A percentile compares a stretch with the other conserved stretches of the same genome.
These are phyloP conservation scores for Delonix regia DNA, from an alignment of 306 rosid species.

Conservation along the genomic window DNA sequence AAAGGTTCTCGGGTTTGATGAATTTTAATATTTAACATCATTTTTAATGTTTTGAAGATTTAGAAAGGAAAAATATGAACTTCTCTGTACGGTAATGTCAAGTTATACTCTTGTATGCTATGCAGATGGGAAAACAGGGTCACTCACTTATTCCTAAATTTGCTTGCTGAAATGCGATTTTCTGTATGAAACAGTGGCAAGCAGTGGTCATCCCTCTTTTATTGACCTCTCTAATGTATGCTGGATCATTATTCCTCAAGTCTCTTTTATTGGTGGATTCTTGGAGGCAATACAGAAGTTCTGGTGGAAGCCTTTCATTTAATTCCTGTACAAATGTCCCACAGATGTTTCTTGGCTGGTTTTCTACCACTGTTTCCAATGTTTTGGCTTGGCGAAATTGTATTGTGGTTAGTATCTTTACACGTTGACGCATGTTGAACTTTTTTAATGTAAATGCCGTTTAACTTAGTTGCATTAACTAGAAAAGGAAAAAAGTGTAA, in stretches of 20 bases:
- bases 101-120: conserved; percentile 44
- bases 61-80: conserved; percentile 1
- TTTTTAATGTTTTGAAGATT: background rate
- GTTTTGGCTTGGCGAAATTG: conserved; percentile 75
- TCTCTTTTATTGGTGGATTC: conserved; percentile 52
- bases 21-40: background rate
- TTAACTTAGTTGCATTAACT: background rate
- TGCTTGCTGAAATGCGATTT: conserved; percentile 64
- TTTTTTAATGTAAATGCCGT: conserved; percentile 3
- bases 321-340: conserved; percentile 37
- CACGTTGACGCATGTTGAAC: background rate
- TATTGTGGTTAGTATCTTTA: conserved; percentile 77
- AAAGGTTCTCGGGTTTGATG: background rate
- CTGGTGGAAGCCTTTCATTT: conserved; percentile 49
- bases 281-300: conserved; percentile 51
- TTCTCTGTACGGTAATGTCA: conserved; percentile 44
- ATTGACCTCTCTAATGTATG: conserved; percentile 82
- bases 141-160: conserved; percentile 51
- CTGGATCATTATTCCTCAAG: conserved; percentile 77
- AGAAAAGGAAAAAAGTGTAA: background rate
- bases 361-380: conserved; percentile 48
- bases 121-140: conserved; percentile 56
- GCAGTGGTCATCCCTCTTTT: conserved; percentile 75
- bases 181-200: conserved; percentile 96
- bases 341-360: conserved; percentile 37